These are phyloP conservation scores for Carex sylvatica DNA, from an alignment of 202 grass and related monocot species.

Conservation along the genomic window DNA sequence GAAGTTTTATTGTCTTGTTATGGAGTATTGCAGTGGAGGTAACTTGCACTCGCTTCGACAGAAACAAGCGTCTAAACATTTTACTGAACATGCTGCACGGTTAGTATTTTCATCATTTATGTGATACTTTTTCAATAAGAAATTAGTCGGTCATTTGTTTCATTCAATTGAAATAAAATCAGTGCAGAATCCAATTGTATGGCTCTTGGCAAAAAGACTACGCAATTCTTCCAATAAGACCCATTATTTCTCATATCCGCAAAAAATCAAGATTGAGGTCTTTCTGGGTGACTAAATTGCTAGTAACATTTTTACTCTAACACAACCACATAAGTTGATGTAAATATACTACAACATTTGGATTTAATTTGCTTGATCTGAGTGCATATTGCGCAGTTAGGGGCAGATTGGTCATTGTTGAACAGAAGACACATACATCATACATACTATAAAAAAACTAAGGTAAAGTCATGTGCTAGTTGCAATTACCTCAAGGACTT, in stretches of 20 bases:
- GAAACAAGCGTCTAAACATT: conserved; percentile 60
- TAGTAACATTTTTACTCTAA: neutral
- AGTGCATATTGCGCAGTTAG: neutral
- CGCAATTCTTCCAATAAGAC: neutral
- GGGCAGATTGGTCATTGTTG: neutral
- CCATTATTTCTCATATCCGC: neutral
- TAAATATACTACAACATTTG: neutral
- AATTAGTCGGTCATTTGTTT: neutral
- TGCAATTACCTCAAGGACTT: neutral
- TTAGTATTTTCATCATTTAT: conserved; percentile 16
- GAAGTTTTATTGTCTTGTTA: conserved; percentile 77
- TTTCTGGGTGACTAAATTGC: neutral
- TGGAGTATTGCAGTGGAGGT: conserved; percentile 82
- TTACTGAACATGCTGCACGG: conserved; percentile 57
- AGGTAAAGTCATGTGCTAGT: neutral
- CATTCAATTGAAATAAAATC: neutral
- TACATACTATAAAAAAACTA: neutral
- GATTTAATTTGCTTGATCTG: neutral
- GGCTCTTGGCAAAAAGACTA: neutral
- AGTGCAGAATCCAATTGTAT: neutral
- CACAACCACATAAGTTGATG: neutral
- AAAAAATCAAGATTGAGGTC: neutral
- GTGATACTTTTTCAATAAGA: neutral
- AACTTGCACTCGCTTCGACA: conserved; percentile 76
- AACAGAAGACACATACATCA: neutral